These are phyloP conservation scores for Furcasterigmium furcatum DNA, from an alignment of 2,329 filamentous ascomycete genomes.

Conservation along the genomic window DNA sequence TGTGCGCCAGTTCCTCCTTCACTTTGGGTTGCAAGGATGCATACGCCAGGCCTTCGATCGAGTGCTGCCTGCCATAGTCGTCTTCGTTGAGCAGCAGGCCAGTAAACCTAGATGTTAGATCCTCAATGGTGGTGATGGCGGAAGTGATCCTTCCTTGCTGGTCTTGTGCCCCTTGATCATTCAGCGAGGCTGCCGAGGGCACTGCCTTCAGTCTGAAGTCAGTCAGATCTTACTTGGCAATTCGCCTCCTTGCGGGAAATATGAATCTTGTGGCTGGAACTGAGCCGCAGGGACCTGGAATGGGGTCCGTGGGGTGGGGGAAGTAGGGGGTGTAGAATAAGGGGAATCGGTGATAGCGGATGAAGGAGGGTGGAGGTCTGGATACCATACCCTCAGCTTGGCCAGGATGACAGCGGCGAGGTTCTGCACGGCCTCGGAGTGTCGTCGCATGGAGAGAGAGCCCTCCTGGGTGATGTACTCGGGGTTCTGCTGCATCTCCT, in stretches of 20 bases:
- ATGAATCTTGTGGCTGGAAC: neutral
- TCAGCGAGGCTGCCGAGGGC: slow-evolving; percentile 36
- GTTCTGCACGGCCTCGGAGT: slow-evolving; percentile 60
- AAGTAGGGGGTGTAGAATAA: neutral
- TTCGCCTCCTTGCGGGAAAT: neutral
- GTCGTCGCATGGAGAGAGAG: slow-evolving; percentile 57
- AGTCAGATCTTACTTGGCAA: slow-evolving; percentile 32
- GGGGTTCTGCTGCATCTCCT: slow-evolving; percentile 47
- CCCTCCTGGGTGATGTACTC: slow-evolving; percentile 57
- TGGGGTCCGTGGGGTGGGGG: neutral
- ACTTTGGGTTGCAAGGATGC: slow-evolving; percentile 81
- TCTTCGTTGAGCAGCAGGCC: slow-evolving; percentile 62
- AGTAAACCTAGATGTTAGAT: slow-evolving; percentile 61
- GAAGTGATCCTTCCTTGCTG: slow-evolving; percentile 41
- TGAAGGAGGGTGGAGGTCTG: slow-evolving; percentile 11
- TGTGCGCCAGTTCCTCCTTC: slow-evolving; percentile 74
- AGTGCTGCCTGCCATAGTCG: slow-evolving; percentile 59
- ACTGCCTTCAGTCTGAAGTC: slow-evolving; percentile 52
- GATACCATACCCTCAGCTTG: slow-evolving; percentile 59
- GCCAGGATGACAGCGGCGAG: slow-evolving; percentile 73
- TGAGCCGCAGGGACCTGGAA: neutral
- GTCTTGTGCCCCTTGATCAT: slow-evolving; percentile 23
- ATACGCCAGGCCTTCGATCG: slow-evolving; percentile 89
- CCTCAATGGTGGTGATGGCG: slow-evolving; percentile 60
- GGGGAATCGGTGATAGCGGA: neutral